Evolutionary conservation across 345 rosid genomes (phyloP), one percentile per base, ranked within the genome.

Genomic region (Chamaenerion angustifolium): DNA sequence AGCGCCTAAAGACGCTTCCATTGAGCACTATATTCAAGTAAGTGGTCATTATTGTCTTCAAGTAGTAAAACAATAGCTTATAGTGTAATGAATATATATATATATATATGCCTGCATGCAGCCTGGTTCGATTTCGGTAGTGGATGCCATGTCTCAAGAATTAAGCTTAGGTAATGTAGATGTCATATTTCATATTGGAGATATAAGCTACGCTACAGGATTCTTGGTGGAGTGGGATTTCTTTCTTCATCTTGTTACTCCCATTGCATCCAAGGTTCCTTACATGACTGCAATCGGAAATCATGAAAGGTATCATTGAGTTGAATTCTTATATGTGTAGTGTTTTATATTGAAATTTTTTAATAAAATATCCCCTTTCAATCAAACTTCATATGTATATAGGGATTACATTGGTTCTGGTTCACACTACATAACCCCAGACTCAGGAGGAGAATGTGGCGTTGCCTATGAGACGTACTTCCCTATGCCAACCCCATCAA

Each of bases 201-300:
- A 79, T 59, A 79, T 82, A 55, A 79, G 86, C 67, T 82, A 82
- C 46, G 86, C 92, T 35, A 82, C 92, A 0, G 92, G 92, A 5
- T 79, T 79, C 49, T 57, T 79, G 17, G 92, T 75, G 16, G 92
- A 82, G 64, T 82, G 86, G 92, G 86, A 82, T 43, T 82, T 45
- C 60, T 82, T 79, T 56, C 83, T 82, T 47, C 56, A 71, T 16
- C 86, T 65, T 17, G 75, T 77, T 25, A 61, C 8, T 42, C 86
- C 83, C 5, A 9, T 77, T 59, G 92, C 92, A 21, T 82, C 86
- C 14, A 64, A 43, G 58, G 72, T 82, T 55, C 47, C 83, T 42
- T 82, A 82, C 78, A 75, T 79, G 92, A 77, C 92, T 4, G 86
- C 83, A 0, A 82, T 77, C 0, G 92, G 86, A 44, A 82, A 82